Conservation (phyloP, 345 rosid genomes). For the Mangifera indica region DNA sequence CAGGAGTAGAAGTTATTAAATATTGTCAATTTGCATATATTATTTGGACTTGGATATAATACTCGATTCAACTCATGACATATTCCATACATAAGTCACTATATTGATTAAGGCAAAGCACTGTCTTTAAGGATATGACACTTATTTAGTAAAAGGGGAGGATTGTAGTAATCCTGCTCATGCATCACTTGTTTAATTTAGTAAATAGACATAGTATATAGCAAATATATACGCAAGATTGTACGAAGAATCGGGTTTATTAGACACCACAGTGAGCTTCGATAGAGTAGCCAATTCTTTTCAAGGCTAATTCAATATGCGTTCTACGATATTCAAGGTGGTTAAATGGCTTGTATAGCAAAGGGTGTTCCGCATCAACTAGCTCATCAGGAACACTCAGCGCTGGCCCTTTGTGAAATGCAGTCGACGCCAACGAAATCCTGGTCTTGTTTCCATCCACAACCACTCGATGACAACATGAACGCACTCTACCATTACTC, state of each 20-base stretch:
- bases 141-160: too few species aligned
- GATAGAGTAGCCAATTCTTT: conserved; percentile 10
- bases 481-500: conserved; percentile 10
- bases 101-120: too few species aligned
- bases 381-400: conserved; percentile 30
- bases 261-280: conserved; percentile 26
- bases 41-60: too few species aligned
- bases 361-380: conserved; percentile 35
- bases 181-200: too few species aligned
- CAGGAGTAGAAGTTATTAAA: too few species aligned
- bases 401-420: conserved; percentile 14
- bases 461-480: conserved; percentile 1
- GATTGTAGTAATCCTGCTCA: too few species aligned
- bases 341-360: conserved; percentile 39
- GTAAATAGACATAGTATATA: not conserved
- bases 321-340: conserved; percentile 12
- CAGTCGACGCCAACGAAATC: conserved; percentile 26
- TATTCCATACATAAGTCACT: too few species aligned
- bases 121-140: too few species aligned
- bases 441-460: conserved; percentile 14
- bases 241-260: too few species aligned
- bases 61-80: too few species aligned
- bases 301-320: not conserved
- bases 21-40: too few species aligned
- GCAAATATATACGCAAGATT: not conserved